Evolutionary conservation across 1,284 basidiomycete species (phyloP).

Genomic region (Porphyrellus sp.): DNA sequence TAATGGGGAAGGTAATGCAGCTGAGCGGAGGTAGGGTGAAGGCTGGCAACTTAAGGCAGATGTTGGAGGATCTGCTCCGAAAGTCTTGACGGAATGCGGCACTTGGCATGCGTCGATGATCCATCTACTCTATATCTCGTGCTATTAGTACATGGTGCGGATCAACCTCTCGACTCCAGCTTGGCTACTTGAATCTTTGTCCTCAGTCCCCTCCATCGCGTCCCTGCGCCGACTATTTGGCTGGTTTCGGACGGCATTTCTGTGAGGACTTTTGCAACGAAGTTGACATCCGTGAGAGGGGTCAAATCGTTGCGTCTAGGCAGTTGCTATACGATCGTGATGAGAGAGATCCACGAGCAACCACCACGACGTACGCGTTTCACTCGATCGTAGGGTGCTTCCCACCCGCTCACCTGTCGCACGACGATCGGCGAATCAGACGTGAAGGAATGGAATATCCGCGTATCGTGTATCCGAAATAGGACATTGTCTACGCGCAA

Average conservation of each 20-base stretch:
- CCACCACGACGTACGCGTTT: slow-evolving; percentile 55
- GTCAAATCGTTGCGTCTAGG: slow-evolving; percentile 83
- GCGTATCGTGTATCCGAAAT: slow-evolving; percentile 85
- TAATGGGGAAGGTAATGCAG: slow-evolving; percentile 91
- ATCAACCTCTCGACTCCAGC: slow-evolving; percentile 13
- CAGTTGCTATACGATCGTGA: slow-evolving; percentile 52
- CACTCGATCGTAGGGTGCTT: slow-evolving; percentile 82
- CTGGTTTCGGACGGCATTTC: slow-evolving; percentile 59
- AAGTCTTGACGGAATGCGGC: background rate
- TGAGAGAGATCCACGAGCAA: slow-evolving; percentile 2
- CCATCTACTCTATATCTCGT: background rate
- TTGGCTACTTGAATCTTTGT: slow-evolving; percentile 43
- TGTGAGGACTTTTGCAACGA: slow-evolving; percentile 75
- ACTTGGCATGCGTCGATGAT: background rate
- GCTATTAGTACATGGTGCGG: background rate
- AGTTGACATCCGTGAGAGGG: slow-evolving; percentile 85
- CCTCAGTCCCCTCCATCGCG: slow-evolving; percentile 78
- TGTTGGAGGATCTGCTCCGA: slow-evolving; percentile 45
- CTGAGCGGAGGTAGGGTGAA: slow-evolving; percentile 77
- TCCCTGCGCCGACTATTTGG: slow-evolving; percentile 60
- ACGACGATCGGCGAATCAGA: slow-evolving; percentile 62
- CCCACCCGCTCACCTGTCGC: slow-evolving; percentile 85
- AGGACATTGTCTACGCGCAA: slow-evolving; percentile 94
- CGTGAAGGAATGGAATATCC: slow-evolving; percentile 84
- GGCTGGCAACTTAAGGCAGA: slow-evolving; percentile 46